These are phyloP conservation scores for Coprinellus micaceus DNA, from an alignment of 768 basidiomycete species.

Conservation along the genomic window DNA sequence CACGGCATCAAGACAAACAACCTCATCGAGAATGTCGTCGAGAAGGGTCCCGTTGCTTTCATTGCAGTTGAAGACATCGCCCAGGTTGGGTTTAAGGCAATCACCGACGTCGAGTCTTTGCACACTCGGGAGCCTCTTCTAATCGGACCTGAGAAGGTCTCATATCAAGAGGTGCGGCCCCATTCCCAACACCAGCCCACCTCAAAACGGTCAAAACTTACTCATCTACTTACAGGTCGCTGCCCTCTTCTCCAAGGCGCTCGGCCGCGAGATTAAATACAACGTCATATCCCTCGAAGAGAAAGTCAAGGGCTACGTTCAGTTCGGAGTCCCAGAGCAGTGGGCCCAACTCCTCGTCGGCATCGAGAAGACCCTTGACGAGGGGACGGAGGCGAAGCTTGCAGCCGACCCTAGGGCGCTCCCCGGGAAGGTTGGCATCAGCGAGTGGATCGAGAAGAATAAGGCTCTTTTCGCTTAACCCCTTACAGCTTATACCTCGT, in stretches of 20 bases:
- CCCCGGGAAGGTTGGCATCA: slow-evolving; percentile 20
- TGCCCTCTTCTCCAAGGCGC: slow-evolving; percentile 14
- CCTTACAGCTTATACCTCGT: no score
- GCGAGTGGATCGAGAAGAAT: slow-evolving; percentile 23
- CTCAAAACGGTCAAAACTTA: background rate
- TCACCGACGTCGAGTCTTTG: slow-evolving; percentile 14
- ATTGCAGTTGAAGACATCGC: slow-evolving; percentile 27
- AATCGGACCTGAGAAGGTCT: slow-evolving; percentile 26
- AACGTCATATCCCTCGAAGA: slow-evolving; percentile 13
- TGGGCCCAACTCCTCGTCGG: slow-evolving; percentile 16
- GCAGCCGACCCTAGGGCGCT: slow-evolving; percentile 18
- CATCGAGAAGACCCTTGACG: slow-evolving; percentile 17
- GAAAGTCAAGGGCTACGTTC: slow-evolving; percentile 10
- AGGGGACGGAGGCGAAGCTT: slow-evolving; percentile 22
- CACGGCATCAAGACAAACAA: slow-evolving; percentile 22
- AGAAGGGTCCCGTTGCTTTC: slow-evolving; percentile 24
- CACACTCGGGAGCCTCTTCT: slow-evolving; percentile 16
- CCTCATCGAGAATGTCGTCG: slow-evolving; percentile 23
- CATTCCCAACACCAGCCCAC: background rate
- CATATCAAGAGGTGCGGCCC: slow-evolving; percentile 24
- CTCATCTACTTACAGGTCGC: slow-evolving; percentile 14
- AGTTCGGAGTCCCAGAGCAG: slow-evolving; percentile 14
- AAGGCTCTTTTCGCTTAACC: slow-evolving; percentile 6
- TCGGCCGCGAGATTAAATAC: slow-evolving; percentile 21
- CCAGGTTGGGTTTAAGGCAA: slow-evolving; percentile 21